These are phyloP conservation scores for Eucalyptus globulus DNA, from an alignment of 345 rosid species.

Conservation along the genomic window DNA sequence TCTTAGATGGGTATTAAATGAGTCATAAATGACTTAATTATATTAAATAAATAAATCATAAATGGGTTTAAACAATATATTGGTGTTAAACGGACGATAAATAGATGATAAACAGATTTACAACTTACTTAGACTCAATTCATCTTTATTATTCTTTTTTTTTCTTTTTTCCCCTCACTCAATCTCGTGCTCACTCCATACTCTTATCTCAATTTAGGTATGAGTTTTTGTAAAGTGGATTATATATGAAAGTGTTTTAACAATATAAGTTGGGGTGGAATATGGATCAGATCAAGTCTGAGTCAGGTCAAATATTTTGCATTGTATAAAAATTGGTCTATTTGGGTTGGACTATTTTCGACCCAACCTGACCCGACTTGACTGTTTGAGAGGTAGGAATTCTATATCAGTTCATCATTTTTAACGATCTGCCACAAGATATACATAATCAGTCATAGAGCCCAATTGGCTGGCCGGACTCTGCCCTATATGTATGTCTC, in stretches of 20 bases:
- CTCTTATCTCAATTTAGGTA: background rate
- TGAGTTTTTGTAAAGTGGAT: no score
- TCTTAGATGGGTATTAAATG: background rate
- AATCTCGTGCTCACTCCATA: background rate
- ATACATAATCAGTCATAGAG: background rate
- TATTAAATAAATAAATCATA: no score
- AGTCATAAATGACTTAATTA: no score
- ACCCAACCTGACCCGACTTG: fast-evolving
- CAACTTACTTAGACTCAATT: background rate
- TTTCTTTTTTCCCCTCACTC: background rate
- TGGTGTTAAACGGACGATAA: no score
- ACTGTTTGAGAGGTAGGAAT: background rate
- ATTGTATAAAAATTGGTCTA: no score
- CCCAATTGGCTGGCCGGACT: background rate
- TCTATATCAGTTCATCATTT: background rate
- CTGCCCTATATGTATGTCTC: background rate
- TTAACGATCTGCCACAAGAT: background rate
- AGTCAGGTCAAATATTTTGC: background rate
- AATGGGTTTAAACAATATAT: no score
- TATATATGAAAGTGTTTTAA: background rate
- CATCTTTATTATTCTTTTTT: background rate
- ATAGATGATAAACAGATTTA: background rate
- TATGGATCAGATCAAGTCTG: background rate
- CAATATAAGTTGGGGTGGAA: no score
- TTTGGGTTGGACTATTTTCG: background rate